phyloP scores from a whole-genome alignment of 148 eudicot genomes.

The Beta vulgaris region DNA sequence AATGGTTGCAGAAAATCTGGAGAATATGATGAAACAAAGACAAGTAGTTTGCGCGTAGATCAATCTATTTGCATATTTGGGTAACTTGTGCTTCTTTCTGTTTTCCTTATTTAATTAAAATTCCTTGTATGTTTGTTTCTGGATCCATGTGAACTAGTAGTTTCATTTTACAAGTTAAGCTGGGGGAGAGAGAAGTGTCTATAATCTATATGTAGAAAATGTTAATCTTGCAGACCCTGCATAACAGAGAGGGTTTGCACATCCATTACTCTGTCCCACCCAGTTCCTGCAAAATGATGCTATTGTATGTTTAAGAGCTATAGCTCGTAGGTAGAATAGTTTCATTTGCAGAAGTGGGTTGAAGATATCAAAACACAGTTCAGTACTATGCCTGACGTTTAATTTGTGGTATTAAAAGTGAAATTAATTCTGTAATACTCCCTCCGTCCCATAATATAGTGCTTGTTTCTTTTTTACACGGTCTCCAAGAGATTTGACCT shows the following conservation, averaged over 20 bases:
- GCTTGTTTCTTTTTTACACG: too few relatives aligned
- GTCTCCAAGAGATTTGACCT: too few relatives aligned
- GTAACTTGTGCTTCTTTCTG: slow-evolving; percentile 6
- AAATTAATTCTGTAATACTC: too few relatives aligned
- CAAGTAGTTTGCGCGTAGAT: slow-evolving; percentile 49
- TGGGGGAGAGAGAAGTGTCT: neutral
- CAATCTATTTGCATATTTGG: slow-evolving; percentile 2
- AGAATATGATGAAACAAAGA: slow-evolving; percentile 63
- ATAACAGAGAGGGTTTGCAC: neutral
- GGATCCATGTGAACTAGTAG: neutral
- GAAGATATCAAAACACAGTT: neutral
- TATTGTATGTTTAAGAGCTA: too few relatives aligned
- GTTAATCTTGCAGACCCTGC: neutral
- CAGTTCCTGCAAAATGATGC: too few relatives aligned
- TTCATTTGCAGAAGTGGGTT: neutral
- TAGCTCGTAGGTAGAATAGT: too few relatives aligned
- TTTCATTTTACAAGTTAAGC: neutral
- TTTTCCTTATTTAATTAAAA: neutral
- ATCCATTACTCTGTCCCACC: neutral
- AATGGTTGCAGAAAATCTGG: slow-evolving; percentile 72
- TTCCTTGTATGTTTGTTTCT: neutral
- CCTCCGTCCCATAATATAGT: too few relatives aligned
- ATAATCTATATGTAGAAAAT: neutral
- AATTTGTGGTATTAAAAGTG: too few relatives aligned
- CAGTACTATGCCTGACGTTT: too few relatives aligned